Base-by-base conservation (phyloP, 148 eudicot species). In the Rhododendron molle region DNA sequence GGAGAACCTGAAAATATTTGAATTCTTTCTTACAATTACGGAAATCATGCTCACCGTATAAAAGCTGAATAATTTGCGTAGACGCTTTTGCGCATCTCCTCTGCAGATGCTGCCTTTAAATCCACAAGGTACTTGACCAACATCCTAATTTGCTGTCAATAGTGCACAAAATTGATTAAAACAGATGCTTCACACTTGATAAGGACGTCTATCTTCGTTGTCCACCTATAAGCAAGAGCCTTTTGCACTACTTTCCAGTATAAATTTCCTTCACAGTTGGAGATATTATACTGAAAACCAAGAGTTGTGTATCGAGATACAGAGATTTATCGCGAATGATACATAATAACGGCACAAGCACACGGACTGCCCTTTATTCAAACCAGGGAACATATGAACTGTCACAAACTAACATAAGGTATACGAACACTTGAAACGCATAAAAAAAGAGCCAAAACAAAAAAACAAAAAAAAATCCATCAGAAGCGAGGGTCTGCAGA, bases 81-180 rank as follows among this genome's bases (percentile, higher is more conserved):
- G 8, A 97, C 99, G 84, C 98, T 97, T 90, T 93, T 97, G 18
- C 99, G 97, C 99, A 97, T 97, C 87, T 97, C 99, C 90, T 97
- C 99, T 10, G 99, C 99, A 54, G 99, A 95, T 38, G 98, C 98
- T 87, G 92, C 94, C 90, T 93, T 95, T 44, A 97, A 84, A 65
- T 93, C 96, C 76, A 92, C 90, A 43, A 97, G 96, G 89, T 89
- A 88, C 43, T 56, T 36, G 85, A 94, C 92, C 72, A 95, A 86
- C 56, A 90, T 90, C 89, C 90, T 94, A 73, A 95, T 89, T 91
- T 93, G 98, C 99, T 97, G 92, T 84, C 40, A 52, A 30, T 28
- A 77, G 23, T 78, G 78, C 77, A 32, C 43, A 76, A 83, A 18
- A 46, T 11, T 36, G 30, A 34, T 74, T 76, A 18, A 47, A 23